These are phyloP conservation scores for Kappamyces sp. DNA, from an alignment of 192 early-diverging fungal species.

Conservation along the genomic window DNA sequence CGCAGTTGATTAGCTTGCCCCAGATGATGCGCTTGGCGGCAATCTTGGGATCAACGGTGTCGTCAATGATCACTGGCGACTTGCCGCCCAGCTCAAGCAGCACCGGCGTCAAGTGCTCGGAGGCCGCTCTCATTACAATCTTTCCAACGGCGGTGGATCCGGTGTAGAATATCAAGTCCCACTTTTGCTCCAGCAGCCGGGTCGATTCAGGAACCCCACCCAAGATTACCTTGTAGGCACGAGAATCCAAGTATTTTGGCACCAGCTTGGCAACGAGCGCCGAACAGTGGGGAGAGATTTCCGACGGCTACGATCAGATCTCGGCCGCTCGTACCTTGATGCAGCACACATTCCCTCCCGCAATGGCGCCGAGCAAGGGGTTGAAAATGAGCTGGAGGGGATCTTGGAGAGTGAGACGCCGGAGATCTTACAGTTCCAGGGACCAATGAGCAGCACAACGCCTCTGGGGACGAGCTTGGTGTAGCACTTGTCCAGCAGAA, in stretches of 20 bases:
- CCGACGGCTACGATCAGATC: conserved; percentile 58
- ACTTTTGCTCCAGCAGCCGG: conserved; percentile 63
- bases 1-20: conserved; percentile 80
- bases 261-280: conserved; percentile 56
- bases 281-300: conserved; percentile 64
- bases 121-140: conserved; percentile 77
- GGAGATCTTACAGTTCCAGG: conserved; percentile 51
- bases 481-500: conserved; percentile 15
- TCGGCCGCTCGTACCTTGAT: conserved; percentile 26
- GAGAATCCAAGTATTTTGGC: conserved; percentile 68
- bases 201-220: conserved; percentile 74
- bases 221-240: conserved; percentile 61
- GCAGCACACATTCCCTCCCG: conserved; percentile 71
- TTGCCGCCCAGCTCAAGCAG: conserved; percentile 95
- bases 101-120: conserved; percentile 79
- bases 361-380: conserved; percentile 82
- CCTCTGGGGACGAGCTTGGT: conserved; percentile 64
- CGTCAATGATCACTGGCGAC: conserved; percentile 56
- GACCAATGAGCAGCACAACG: conserved; percentile 62
- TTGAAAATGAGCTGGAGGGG: conserved; percentile 57
- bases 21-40: conserved; percentile 69
- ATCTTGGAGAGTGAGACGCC: conserved; percentile 12
- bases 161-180: conserved; percentile 93
- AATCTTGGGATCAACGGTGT: conserved; percentile 48
- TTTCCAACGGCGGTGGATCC: conserved; percentile 76